Evolutionary conservation across 768 basidiomycete genomes (phyloP).

Genomic region (Gloeophyllum trabeum): DNA sequence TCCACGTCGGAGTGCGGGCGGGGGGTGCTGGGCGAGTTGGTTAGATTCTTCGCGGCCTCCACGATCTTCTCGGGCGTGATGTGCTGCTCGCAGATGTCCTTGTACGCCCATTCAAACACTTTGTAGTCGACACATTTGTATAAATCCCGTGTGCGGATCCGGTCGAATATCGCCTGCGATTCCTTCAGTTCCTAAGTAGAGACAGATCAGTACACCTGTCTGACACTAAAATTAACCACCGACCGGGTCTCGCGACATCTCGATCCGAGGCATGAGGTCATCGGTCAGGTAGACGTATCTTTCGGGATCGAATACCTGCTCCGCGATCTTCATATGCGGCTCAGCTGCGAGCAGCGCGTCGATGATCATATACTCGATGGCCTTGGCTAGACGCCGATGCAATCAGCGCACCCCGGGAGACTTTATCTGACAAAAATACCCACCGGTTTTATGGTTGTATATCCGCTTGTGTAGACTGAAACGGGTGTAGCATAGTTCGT

Average conservation of each 20-base stretch:
- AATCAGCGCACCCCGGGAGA: neutral
- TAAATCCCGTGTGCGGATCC: slow-evolving; percentile 51
- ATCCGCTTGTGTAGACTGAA: slow-evolving; percentile 75
- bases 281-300: slow-evolving; percentile 61
- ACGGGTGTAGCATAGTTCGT: slow-evolving; percentile 61
- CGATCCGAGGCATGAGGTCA: slow-evolving; percentile 48
- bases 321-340: slow-evolving; percentile 46
- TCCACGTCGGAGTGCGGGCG: slow-evolving; percentile 2
- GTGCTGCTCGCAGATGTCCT: slow-evolving; percentile 11
- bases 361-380: slow-evolving; percentile 79
- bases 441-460: slow-evolving; percentile 75
- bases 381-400: slow-evolving; percentile 36
- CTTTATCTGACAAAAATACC: slow-evolving; percentile 9
- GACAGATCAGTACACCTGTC: slow-evolving; percentile 2
- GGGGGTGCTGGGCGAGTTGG: neutral
- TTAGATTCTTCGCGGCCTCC: slow-evolving; percentile 13
- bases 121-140: slow-evolving; percentile 65
- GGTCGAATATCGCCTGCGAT: slow-evolving; percentile 49
- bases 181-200: slow-evolving; percentile 45
- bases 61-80: slow-evolving; percentile 28
- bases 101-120: slow-evolving; percentile 25
- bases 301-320: slow-evolving; percentile 41
- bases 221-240: slow-evolving; percentile 11
- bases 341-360: slow-evolving; percentile 69
- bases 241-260: slow-evolving; percentile 39